These are phyloP conservation scores for Hortiboletus flavorubellus DNA, from an alignment of 768 basidiomycete species.

Conservation along the genomic window DNA sequence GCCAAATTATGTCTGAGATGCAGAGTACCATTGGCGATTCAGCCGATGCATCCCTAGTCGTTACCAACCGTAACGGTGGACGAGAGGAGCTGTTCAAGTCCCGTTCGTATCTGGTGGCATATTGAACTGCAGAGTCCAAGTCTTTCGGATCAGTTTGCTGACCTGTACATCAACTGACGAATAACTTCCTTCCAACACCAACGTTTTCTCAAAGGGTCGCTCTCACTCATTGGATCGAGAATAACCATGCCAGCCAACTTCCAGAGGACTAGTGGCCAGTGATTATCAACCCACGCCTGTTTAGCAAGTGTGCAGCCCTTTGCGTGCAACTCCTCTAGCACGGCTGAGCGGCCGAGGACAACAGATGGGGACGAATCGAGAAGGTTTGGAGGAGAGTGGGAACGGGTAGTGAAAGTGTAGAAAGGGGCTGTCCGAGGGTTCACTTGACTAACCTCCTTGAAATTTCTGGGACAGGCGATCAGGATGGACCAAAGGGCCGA, in stretches of 20 bases:
- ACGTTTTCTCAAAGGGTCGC: conserved; percentile 41
- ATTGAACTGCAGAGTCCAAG: background rate
- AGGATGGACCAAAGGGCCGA: background rate
- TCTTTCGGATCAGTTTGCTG: conserved; percentile 11
- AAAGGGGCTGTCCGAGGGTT: conserved; percentile 53
- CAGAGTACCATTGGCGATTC: conserved; percentile 82
- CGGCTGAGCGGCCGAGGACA: conserved; percentile 49
- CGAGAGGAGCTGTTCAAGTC: conserved; percentile 77
- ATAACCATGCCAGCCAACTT: conserved; percentile 85
- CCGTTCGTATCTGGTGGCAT: conserved; percentile 72
- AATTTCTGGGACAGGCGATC: conserved; percentile 38
- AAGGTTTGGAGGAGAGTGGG: conserved; percentile 27
- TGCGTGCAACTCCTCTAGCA: conserved; percentile 50
- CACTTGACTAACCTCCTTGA: conserved; percentile 50
- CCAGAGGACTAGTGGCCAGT: conserved; percentile 91
- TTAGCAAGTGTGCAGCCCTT: conserved; percentile 68
- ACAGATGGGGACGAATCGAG: conserved; percentile 16
- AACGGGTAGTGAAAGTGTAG: conserved; percentile 53
- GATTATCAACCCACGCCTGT: conserved; percentile 85
- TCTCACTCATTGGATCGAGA: conserved; percentile 63
- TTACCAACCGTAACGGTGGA: conserved; percentile 76
- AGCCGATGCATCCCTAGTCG: conserved; percentile 79
- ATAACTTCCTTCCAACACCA: conserved; percentile 88
- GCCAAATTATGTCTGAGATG: conserved; percentile 69
- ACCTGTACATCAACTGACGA: conserved; percentile 86